Evolutionary conservation across 129 eudicot genomes (phyloP).

Genomic region (Centaurea solstitialis): DNA sequence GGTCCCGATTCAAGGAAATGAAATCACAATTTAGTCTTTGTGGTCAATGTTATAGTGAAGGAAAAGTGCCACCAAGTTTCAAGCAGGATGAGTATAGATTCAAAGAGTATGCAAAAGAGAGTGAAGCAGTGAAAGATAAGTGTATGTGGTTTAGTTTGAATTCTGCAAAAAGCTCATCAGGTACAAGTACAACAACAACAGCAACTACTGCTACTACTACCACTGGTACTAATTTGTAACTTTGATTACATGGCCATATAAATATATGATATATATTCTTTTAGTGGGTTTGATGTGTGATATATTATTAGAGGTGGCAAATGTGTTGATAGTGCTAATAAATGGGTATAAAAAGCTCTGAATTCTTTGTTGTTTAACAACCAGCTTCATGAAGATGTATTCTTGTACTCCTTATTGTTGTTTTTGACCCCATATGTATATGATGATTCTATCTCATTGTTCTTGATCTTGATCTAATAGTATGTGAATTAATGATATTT

Average conservation of each 20-base stretch:
- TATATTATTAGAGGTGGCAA: slow-evolving; percentile 8
- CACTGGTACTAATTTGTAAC: slow-evolving; percentile 23
- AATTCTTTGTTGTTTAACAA: slow-evolving; percentile 33
- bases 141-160: slow-evolving; percentile 80
- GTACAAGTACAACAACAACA: not conserved
- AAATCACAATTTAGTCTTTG: slow-evolving; percentile 81
- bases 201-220: not conserved
- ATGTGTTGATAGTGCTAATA: slow-evolving; percentile 31
- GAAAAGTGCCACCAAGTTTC: slow-evolving; percentile 85
- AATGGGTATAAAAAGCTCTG: not conserved
- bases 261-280: slow-evolving; percentile 25
- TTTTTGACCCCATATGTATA: slow-evolving; percentile 17
- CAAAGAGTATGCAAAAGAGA: slow-evolving; percentile 74
- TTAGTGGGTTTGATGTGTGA: slow-evolving; percentile 33
- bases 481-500: not conserved
- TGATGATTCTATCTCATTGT: not conserved
- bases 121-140: slow-evolving; percentile 90
- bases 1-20: slow-evolving; percentile 89
- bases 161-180: slow-evolving; percentile 29
- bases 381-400: slow-evolving; percentile 7
- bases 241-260: not conserved
- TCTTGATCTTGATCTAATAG: not conserved
- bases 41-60: slow-evolving; percentile 90
- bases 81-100: slow-evolving; percentile 83
- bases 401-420: slow-evolving; percentile 5